A percentile compares a stretch with the other conserved stretches of the same genome.
These are phyloP conservation scores for Hygrocybe punicea DNA, from an alignment of 768 basidiomycete species.

Conservation along the genomic window DNA sequence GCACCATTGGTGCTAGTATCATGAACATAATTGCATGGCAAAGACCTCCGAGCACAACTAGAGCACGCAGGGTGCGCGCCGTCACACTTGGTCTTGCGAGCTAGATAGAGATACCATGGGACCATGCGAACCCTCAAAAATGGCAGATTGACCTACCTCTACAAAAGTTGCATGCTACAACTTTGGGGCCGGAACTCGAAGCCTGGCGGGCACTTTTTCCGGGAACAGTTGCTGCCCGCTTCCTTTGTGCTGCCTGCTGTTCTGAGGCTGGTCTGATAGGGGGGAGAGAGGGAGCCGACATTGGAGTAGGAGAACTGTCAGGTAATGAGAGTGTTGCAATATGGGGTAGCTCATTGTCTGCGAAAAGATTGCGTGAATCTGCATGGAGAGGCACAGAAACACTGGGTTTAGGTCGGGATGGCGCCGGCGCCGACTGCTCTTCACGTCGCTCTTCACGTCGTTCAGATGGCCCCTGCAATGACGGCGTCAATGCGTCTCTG, in stretches of 20 bases:
- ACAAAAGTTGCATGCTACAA: conserved; percentile 87
- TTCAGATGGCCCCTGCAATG: conserved; percentile 41
- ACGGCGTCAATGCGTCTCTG: conserved; percentile 38
- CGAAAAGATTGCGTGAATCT: conserved; percentile 46
- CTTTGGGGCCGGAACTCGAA: conserved; percentile 74
- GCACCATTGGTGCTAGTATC: conserved; percentile 44
- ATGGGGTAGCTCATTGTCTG: conserved; percentile 64
- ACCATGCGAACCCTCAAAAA: conserved; percentile 1
- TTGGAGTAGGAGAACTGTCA: conserved; percentile 54
- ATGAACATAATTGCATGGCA: conserved; percentile 80
- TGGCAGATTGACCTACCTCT: conserved; percentile 49
- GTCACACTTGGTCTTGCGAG: conserved; percentile 87
- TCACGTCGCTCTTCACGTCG: conserved; percentile 41
- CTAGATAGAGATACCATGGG: conserved; percentile 39
- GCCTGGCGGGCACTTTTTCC: conserved; percentile 56
- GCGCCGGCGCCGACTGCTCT: conserved; percentile 22
- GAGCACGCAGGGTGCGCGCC: conserved; percentile 82
- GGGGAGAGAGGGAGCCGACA: conserved; percentile 62
- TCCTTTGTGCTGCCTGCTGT: conserved; percentile 63
- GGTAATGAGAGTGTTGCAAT: conserved; percentile 67
- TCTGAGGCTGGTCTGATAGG: conserved; percentile 65
- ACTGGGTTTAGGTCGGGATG: conserved; percentile 36
- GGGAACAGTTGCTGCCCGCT: conserved; percentile 66
- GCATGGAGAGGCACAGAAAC: conserved; percentile 19
- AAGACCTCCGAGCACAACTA: conserved; percentile 72